Percentiles rank a stretch among this genome's conserved stretches.
phyloP scores from a whole-genome alignment of 2,329 filamentous ascomycete species.

The Sclerotinia sclerotiorum region DNA sequence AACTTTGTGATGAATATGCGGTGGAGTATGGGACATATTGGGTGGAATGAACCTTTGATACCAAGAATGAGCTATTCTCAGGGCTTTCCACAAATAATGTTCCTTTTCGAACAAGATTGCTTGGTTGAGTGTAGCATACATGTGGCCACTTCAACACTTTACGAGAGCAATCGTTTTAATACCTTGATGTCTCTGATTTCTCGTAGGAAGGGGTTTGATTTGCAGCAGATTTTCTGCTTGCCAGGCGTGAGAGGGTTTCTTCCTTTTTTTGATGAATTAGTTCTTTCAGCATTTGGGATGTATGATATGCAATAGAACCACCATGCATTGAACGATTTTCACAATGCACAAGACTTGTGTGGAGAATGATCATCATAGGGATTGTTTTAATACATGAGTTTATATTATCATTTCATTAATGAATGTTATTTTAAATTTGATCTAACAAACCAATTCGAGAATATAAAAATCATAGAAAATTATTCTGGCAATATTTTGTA shows the following conservation, averaged over 20 bases:
- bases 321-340: slow-evolving; percentile 26
- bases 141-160: slow-evolving; percentile 32
- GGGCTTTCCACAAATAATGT: slow-evolving; percentile 26
- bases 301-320: slow-evolving; percentile 43
- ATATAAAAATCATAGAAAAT: not conserved
- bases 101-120: slow-evolving; percentile 31
- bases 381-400: slow-evolving; percentile 4
- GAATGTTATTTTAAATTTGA: not conserved
- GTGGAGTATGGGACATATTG: slow-evolving; percentile 30
- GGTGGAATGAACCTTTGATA: slow-evolving; percentile 26
- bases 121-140: slow-evolving; percentile 30
- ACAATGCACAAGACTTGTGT: slow-evolving; percentile 2
- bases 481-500: slow-evolving; percentile 9
- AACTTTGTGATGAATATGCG: slow-evolving; percentile 23
- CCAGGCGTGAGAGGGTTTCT: slow-evolving; percentile 39
- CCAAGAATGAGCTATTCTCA: slow-evolving; percentile 26
- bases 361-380: not conserved
- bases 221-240: slow-evolving; percentile 35
- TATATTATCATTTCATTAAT: not conserved
- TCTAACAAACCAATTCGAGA: too few relatives aligned
- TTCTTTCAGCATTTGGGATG: slow-evolving; percentile 41
- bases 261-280: slow-evolving; percentile 29
- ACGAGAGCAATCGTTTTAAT: slow-evolving; percentile 40
- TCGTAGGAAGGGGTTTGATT: slow-evolving; percentile 33
- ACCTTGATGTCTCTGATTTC: slow-evolving; percentile 39